phyloP scores from a whole-genome alignment of 2,329 filamentous ascomycete species.

The Elsinoe arachidis region DNA sequence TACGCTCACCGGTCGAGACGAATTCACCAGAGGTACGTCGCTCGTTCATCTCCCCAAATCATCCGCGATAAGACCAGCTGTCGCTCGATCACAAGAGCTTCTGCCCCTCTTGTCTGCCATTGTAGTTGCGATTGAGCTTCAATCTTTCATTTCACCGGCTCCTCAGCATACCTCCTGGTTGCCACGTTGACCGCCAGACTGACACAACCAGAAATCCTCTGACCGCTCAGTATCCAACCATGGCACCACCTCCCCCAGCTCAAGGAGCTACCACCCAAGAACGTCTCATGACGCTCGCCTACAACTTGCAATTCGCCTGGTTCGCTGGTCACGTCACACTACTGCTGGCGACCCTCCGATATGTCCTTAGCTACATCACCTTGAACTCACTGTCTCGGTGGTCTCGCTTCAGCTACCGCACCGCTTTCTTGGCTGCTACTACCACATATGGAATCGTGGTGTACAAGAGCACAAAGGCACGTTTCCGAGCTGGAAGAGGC shows the following conservation, averaged over 20 bases:
- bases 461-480: constrained; percentile 90
- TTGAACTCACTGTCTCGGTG: constrained; percentile 75
- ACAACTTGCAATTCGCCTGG: constrained; percentile 83
- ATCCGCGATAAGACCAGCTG: constrained; percentile 11
- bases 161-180: background rate
- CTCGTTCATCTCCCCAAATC: background rate
- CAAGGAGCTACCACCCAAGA: constrained; percentile 17
- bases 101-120: background rate
- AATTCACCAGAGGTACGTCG: background rate
- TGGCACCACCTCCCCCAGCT: constrained; percentile 21
- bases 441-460: constrained; percentile 96
- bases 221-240: constrained; percentile 12
- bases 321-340: constrained; percentile 70
- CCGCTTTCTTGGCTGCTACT: constrained; percentile 80
- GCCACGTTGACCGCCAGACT: background rate
- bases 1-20: too few relatives aligned
- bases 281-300: constrained; percentile 46
- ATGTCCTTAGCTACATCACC: constrained; percentile 74
- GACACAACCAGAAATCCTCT: background rate
- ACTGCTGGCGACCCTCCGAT: constrained; percentile 73
- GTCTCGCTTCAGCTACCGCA: constrained; percentile 79
- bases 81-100: background rate
- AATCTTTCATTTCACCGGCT: background rate
- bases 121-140: background rate
- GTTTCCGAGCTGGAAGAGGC: constrained; percentile 60